phyloP scores from a whole-genome alignment of 129 eudicot genomes.

The Artemisia argyi region DNA sequence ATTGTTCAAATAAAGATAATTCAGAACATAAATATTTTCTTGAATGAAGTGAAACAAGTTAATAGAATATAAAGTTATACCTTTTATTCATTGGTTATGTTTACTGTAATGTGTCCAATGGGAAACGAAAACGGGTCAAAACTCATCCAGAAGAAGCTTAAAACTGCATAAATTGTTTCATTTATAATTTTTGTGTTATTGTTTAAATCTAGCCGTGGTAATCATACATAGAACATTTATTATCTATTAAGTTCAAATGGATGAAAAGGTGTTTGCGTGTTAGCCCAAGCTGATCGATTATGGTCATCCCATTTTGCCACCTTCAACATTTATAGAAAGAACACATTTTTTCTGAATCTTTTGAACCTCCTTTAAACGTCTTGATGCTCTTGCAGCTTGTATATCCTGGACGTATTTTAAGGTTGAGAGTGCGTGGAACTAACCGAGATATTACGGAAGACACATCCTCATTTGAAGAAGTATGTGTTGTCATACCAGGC shows the following conservation, averaged over 20 bases:
- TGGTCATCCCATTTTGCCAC: not conserved
- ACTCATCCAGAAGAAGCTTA: not conserved
- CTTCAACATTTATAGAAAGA: not conserved
- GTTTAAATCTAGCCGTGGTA: not conserved
- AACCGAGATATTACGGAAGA: slow-evolving; percentile 77
- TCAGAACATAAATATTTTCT: not conserved
- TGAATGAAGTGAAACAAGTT: slow-evolving; percentile 10
- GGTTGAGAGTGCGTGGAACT: slow-evolving; percentile 86
- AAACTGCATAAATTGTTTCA: not conserved
- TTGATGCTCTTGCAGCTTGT: slow-evolving; percentile 55
- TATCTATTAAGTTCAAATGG: not conserved
- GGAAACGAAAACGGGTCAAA: not conserved
- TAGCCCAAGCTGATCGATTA: not conserved
- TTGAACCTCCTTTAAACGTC: not conserved
- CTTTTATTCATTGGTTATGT: not conserved
- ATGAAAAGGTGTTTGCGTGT: not conserved
- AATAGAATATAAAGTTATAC: slow-evolving; percentile 4
- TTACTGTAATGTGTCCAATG: not conserved
- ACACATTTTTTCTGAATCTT: not conserved
- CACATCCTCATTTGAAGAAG: slow-evolving; percentile 75
- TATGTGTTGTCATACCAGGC: slow-evolving; percentile 77
- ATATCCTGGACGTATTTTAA: slow-evolving; percentile 74
- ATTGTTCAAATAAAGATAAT: not conserved
- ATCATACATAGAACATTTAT: not conserved
- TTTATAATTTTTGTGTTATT: not conserved